These are phyloP conservation scores for Macrophomina tecta DNA, from an alignment of 2,329 filamentous ascomycete species.

Conservation along the genomic window DNA sequence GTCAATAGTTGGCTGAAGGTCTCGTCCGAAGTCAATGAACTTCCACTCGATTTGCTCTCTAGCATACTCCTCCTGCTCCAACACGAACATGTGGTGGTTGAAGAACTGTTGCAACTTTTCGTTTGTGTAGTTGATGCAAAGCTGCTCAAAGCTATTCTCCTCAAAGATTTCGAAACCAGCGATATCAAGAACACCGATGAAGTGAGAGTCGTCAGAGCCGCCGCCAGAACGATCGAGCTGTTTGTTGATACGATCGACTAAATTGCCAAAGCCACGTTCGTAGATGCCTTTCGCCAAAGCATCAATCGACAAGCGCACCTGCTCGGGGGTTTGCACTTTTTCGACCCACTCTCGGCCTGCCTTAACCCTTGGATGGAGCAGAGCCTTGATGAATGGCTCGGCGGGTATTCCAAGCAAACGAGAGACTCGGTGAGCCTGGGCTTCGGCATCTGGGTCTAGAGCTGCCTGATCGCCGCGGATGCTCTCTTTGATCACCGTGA, in stretches of 20 bases:
- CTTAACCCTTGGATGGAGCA: conserved; percentile 92
- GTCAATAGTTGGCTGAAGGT: conserved; percentile 96
- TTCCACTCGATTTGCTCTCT: conserved; percentile 99
- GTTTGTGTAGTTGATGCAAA: conserved; percentile 99
- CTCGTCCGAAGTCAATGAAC: conserved; percentile 98
- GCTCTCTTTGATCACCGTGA: conserved; percentile 88
- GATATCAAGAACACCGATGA: conserved; percentile 98
- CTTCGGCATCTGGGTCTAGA: conserved; percentile 74
- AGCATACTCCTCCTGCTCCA: conserved; percentile 98
- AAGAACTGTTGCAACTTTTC: conserved; percentile 99
- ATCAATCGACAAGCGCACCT: conserved; percentile 88
- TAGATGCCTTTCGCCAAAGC: conserved; percentile 97
- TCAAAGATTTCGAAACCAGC: conserved; percentile 99
- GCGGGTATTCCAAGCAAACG: conserved; percentile 81
- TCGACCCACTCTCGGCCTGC: conserved; percentile 98
- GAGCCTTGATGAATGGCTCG: conserved; percentile 84
- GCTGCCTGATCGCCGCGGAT: conserved; percentile 89
- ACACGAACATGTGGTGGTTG: conserved; percentile 99
- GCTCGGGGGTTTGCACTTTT: conserved; percentile 96
- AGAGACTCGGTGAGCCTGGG: conserved; percentile 79
- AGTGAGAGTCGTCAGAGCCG: conserved; percentile 85
- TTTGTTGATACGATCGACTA: conserved; percentile 88
- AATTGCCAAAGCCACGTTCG: conserved; percentile 90
- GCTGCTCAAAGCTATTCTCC: conserved; percentile 97
- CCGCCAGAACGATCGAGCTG: conserved; percentile 87